phyloP scores from a whole-genome alignment of 2,329 filamentous ascomycete genomes.

The Aspergillus fijiensis region DNA sequence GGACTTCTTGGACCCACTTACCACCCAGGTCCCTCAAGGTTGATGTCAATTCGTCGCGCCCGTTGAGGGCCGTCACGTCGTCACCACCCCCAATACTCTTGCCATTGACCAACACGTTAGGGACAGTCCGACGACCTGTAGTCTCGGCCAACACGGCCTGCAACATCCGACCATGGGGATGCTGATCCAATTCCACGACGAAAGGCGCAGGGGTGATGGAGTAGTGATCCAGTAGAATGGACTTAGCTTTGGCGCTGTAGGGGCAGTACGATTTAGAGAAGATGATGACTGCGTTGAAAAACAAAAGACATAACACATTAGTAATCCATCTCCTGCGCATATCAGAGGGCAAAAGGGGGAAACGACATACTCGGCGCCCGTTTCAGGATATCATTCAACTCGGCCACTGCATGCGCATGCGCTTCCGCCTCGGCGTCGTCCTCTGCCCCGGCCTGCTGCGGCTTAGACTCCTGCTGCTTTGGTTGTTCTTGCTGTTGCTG shows the following conservation, averaged over 20 bases:
- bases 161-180: constrained; percentile 69
- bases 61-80: constrained; percentile 72
- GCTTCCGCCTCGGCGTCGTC: constrained; percentile 55
- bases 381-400: constrained; percentile 77
- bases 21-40: constrained; percentile 74
- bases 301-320: constrained; percentile 5
- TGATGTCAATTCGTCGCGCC: constrained; percentile 63
- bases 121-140: constrained; percentile 82
- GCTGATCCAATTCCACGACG: constrained; percentile 86
- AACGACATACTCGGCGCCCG: constrained; percentile 70
- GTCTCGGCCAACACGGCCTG: constrained; percentile 70
- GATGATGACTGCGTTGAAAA: constrained; percentile 68
- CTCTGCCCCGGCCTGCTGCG: constrained; percentile 47
- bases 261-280: constrained; percentile 96
- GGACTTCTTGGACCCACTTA: constrained; percentile 56
- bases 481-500: constrained; percentile 17
- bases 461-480: constrained; percentile 46
- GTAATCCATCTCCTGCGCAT: background rate
- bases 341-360: background rate
- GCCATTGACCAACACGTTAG: constrained; percentile 86
- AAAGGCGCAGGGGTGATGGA: constrained; percentile 76
- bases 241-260: constrained; percentile 80
- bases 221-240: constrained; percentile 80
- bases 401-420: constrained; percentile 57
- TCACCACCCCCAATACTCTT: constrained; percentile 88